Evolutionary conservation across 169 alveolate genomes (phyloP).

Genomic region (Hepatocystis sp.): DNA sequence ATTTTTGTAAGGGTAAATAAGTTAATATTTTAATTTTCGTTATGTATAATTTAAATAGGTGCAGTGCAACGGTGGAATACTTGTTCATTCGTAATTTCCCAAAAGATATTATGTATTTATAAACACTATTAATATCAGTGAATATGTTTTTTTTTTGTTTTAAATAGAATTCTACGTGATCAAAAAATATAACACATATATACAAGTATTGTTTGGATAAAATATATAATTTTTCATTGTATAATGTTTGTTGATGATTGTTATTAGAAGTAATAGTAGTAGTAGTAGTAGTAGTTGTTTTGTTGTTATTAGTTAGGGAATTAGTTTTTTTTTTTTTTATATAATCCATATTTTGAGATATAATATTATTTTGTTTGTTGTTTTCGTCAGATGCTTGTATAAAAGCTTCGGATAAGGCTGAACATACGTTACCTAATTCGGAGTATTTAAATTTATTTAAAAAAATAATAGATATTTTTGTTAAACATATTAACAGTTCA

Average conservation of each 20-base stretch:
- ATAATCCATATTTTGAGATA: not conserved
- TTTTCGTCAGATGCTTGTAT: conserved; percentile 64
- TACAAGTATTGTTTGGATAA: conserved; percentile 30
- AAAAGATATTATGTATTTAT: conserved; percentile 54
- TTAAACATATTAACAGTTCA: conserved; percentile 41
- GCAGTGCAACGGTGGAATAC: conserved; percentile 39
- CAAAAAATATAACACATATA: conserved; percentile 33
- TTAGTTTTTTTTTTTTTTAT: not conserved
- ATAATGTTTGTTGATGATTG: not conserved
- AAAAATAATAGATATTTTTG: conserved; percentile 56
- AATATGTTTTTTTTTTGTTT: conserved; percentile 16
- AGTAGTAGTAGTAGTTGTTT: too few species aligned
- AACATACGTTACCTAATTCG: conserved; percentile 51
- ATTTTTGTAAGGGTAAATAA: conserved; percentile 63
- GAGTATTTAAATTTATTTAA: conserved; percentile 33
- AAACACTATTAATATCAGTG: conserved; percentile 50
- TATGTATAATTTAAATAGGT: conserved; percentile 28
- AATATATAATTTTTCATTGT: conserved; percentile 34
- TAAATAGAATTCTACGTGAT: conserved; percentile 31
- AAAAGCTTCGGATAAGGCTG: conserved; percentile 58
- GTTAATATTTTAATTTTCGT: conserved; percentile 41
- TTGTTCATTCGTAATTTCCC: conserved; percentile 39
- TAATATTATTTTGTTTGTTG: conserved; percentile 31
- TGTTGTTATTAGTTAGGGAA: not conserved
- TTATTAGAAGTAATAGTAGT: not conserved